These are phyloP conservation scores for Chlorella sp. DNA, from an alignment of 139 green algal species.

Conservation along the genomic window DNA sequence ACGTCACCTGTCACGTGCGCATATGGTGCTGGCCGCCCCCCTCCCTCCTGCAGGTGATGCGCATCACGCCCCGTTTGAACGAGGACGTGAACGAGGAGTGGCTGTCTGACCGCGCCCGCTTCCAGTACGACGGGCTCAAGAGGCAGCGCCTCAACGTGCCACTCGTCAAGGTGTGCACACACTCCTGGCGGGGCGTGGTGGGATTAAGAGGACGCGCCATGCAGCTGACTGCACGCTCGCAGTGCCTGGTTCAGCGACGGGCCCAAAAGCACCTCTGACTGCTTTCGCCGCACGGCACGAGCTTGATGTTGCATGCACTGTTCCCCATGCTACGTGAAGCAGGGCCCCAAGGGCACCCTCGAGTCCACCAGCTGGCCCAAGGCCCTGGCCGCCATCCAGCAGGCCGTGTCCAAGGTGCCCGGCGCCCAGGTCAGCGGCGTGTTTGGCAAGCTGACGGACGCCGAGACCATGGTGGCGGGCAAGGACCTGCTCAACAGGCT, in stretches of 20 bases:
- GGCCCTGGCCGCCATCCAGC: slow-evolving; percentile 55
- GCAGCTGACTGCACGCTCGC: too few relatives aligned
- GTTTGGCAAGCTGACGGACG: slow-evolving; percentile 88
- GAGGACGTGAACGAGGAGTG: slow-evolving; percentile 99
- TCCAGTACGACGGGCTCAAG: slow-evolving; percentile 94
- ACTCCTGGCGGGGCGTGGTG: too few relatives aligned
- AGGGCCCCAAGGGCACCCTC: slow-evolving; percentile 53
- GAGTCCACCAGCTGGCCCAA: slow-evolving; percentile 60
- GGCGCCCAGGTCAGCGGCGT: slow-evolving; percentile 74
- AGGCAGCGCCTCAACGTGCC: slow-evolving; percentile 86
- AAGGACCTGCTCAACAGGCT: slow-evolving; percentile 66
- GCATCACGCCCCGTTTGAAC: slow-evolving; percentile 89
- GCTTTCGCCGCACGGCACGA: too few relatives aligned
- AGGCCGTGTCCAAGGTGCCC: slow-evolving; percentile 36
- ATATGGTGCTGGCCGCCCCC: too few relatives aligned
- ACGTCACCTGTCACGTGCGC: too few relatives aligned
- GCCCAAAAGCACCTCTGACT: too few relatives aligned
- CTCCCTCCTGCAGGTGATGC: slow-evolving; percentile 94
- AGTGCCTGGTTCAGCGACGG: too few relatives aligned
- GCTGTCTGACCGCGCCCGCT: slow-evolving; percentile 93
- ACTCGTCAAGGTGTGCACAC: slow-evolving; percentile 58
- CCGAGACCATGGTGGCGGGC: slow-evolving; percentile 84
- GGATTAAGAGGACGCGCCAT: too few relatives aligned
- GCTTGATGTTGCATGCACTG: too few relatives aligned
- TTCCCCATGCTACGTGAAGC: too few relatives aligned